Percentiles rank a stretch among this genome's conserved stretches.
These are phyloP conservation scores for Xerophyta viscosa DNA, from an alignment of 106 monocot genomes.

Conservation along the genomic window DNA sequence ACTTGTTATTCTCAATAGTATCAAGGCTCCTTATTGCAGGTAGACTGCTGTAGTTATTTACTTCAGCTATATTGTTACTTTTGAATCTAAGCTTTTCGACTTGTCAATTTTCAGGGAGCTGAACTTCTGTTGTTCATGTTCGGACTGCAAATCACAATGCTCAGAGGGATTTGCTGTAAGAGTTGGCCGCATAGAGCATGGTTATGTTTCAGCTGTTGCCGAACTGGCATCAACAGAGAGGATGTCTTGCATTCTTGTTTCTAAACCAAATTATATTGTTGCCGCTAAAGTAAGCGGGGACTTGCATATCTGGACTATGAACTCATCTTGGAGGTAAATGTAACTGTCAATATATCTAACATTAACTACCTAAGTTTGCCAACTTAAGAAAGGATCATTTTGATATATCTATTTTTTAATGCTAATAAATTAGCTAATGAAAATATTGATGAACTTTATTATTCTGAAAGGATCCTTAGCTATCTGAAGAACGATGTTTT, in stretches of 20 bases:
- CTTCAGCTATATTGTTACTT: background rate
- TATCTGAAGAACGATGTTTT: no score
- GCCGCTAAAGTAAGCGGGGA: conserved; percentile 51
- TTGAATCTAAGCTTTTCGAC: background rate
- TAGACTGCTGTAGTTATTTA: conserved; percentile 9
- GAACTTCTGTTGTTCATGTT: conserved; percentile 55
- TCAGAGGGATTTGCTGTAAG: conserved; percentile 45
- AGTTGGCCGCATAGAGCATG: conserved; percentile 60
- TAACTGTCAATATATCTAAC: background rate
- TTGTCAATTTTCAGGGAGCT: conserved; percentile 48
- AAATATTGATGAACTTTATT: no score
- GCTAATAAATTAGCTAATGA: no score
- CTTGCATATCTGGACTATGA: conserved; percentile 82
- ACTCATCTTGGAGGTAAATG: conserved; percentile 65
- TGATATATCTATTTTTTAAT: no score
- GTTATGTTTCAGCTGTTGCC: conserved; percentile 61
- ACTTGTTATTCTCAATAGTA: conserved; percentile 51
- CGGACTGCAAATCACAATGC: conserved; percentile 30
- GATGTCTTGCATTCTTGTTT: conserved; percentile 53
- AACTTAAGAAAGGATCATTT: no score
- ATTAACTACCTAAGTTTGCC: no score
- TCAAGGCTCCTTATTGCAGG: conserved; percentile 89
- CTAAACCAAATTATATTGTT: conserved; percentile 60
- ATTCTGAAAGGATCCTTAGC: no score
- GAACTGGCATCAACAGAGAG: conserved; percentile 33